Evolutionary conservation across 225 moss, liverwort and hornwort genomes (phyloP).

Genomic region (Physcomitrium patens): DNA sequence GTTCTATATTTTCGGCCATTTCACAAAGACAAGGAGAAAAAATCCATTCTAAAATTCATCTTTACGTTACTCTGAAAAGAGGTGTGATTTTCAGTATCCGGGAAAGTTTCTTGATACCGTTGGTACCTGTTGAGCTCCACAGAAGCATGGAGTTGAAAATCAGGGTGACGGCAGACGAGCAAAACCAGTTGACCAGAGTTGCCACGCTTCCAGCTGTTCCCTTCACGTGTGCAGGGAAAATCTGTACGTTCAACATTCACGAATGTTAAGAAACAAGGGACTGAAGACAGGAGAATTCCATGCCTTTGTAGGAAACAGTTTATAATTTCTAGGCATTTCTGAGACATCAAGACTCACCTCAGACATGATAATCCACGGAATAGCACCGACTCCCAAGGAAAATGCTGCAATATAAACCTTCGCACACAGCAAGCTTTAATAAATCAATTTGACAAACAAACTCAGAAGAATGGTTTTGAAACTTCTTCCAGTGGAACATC

Average conservation of each 20-base stretch:
- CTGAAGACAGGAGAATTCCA: neutral
- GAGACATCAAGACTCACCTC: conserved; percentile 51
- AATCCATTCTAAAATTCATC: too few relatives aligned
- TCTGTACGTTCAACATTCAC: conserved; percentile 35
- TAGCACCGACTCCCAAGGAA: conserved; percentile 76
- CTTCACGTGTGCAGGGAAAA: conserved; percentile 81
- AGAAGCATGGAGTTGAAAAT: conserved; percentile 70
- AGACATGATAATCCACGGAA: conserved; percentile 83
- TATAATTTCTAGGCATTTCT: neutral
- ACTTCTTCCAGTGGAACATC: too few relatives aligned
- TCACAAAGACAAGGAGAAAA: too few relatives aligned
- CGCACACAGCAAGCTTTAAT: neutral
- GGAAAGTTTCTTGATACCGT: neutral
- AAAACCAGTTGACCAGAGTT: conserved; percentile 74
- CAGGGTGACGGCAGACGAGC: conserved; percentile 65
- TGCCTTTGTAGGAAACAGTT: neutral
- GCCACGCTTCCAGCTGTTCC: conserved; percentile 83
- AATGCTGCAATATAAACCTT: conserved; percentile 74
- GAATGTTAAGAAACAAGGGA: neutral
- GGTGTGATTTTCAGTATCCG: too few relatives aligned
- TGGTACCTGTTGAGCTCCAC: conserved; percentile 64
- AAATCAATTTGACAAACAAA: neutral
- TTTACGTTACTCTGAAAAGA: too few relatives aligned
- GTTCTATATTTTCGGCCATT: neutral
- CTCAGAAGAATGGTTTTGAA: neutral